Evolutionary conservation across 2,329 filamentous ascomycete species (phyloP), one percentile per base, ranked within the genome.

Genomic region (Cordyceps tenuipes): DNA sequence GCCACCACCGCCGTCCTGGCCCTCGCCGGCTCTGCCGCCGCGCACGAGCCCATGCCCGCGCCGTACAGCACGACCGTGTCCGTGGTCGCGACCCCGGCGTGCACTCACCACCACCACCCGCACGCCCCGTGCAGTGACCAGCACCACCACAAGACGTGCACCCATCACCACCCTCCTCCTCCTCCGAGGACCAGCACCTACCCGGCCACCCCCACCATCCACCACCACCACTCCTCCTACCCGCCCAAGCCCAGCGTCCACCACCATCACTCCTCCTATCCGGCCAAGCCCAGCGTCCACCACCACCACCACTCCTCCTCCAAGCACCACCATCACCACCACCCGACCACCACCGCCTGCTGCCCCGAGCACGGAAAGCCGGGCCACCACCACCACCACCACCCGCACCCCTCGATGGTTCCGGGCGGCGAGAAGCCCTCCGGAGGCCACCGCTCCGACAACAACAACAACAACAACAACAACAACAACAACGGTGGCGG

Each of bases 1-100:
- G 15, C 64, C 17, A 21, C 57, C 29, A 21, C 57, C 29, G 21
- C 57, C 34, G 53, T 59, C 49, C 51, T 53, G 44, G 54, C 48
- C 21, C 29, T 59, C n/a, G 62, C 55, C 36, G 67, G 69, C 56
- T 70, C 73, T 54, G 72, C 75, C 61, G 66, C 68, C n/a, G 62
- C 62, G 46, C 5, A 29, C 50, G 17, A 54, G 13, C 12, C 23
- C 23, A 23, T 26, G n/a, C 12, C n/a, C 17, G 17, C 17, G 26
- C 10, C 23, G 43, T n/a, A 43, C 53, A 34, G 26, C 17, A 8
- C 19, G 12, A 58, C 13, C 46, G 19, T 29, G 34, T 44, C 56
- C 13, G 36, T 9, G 7, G 31, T 17, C 9, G 34, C 46, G 23
- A 34, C 47, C 12, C 9, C 41, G 17, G 55, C 46, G 13, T 49